Evolutionary conservation across 139 green algal species (phyloP).

Genomic region (Chlorella sp.): DNA sequence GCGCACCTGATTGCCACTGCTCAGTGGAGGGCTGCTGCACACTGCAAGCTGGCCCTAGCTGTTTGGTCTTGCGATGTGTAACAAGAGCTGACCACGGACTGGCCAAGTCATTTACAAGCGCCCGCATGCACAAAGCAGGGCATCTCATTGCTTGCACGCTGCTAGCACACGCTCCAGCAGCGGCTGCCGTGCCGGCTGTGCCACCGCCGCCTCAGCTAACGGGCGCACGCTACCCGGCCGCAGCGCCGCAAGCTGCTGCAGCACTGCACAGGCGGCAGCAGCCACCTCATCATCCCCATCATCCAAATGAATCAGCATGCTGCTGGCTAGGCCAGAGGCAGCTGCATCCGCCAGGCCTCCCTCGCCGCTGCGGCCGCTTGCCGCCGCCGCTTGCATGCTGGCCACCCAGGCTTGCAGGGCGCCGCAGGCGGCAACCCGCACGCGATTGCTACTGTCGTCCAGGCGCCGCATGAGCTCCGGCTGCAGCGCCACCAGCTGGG

Average conservation of each 20-base stretch:
- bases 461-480: conserved; percentile 84
- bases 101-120: not conserved
- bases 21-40: no score
- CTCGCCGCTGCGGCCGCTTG: not conserved
- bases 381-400: not conserved
- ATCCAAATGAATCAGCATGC: conserved; percentile 86
- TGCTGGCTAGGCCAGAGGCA: conserved; percentile 47
- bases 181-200: not conserved
- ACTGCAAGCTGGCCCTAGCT: no score
- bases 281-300: conserved; percentile 70
- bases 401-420: conserved; percentile 26
- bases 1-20: no score
- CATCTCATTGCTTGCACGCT: not conserved
- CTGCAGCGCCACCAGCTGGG: conserved; percentile 70
- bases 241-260: not conserved
- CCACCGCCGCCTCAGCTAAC: not conserved
- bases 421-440: conserved; percentile 48
- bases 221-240: not conserved
- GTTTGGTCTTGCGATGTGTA: no score
- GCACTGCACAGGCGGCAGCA: conserved; percentile 45
- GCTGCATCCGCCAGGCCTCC: not conserved
- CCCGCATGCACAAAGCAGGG: not conserved
- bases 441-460: conserved; percentile 84
- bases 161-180: not conserved
- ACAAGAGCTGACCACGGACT: no score